phyloP scores from a whole-genome alignment of 2,329 filamentous ascomycete species.

The Aspergillus ochraceoroseus region DNA sequence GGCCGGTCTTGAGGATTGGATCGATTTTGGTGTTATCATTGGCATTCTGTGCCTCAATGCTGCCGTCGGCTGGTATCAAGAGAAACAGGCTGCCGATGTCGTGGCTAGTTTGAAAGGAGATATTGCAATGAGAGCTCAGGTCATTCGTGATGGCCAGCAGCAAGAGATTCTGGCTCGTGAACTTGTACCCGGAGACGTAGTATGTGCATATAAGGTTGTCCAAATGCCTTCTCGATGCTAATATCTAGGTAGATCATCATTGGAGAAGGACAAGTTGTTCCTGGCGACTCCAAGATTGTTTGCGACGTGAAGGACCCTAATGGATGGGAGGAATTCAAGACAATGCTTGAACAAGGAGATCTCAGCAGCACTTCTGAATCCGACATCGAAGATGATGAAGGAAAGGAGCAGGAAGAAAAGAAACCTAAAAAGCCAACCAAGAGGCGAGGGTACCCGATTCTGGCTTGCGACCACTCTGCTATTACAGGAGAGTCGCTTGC shows the following conservation, averaged over 20 bases:
- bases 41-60: constrained; percentile 71
- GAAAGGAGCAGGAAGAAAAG: constrained; percentile 16
- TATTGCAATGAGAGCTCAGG: constrained; percentile 67
- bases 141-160: constrained; percentile 62
- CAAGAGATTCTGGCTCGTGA: constrained; percentile 65
- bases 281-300: constrained; percentile 65
- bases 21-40: constrained; percentile 73
- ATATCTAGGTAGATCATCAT: constrained; percentile 54
- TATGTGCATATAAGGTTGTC: constrained; percentile 43
- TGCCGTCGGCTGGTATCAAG: constrained; percentile 73
- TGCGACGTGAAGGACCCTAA: constrained; percentile 65
- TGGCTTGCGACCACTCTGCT: constrained; percentile 72
- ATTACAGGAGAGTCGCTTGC: constrained; percentile 76
- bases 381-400: constrained; percentile 52
- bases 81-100: constrained; percentile 74
- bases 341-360: constrained; percentile 59
- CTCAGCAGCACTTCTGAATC: constrained; percentile 49
- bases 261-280: constrained; percentile 66
- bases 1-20: constrained; percentile 68
- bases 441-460: constrained; percentile 57
- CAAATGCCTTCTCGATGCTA: constrained; percentile 13
- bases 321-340: constrained; percentile 62
- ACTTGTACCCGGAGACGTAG: constrained; percentile 71
- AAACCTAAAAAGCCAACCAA: constrained; percentile 15
- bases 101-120: constrained; percentile 72